Conservation (phyloP, 2,329 filamentous ascomycete species). For the Monascus ruber region DNA sequence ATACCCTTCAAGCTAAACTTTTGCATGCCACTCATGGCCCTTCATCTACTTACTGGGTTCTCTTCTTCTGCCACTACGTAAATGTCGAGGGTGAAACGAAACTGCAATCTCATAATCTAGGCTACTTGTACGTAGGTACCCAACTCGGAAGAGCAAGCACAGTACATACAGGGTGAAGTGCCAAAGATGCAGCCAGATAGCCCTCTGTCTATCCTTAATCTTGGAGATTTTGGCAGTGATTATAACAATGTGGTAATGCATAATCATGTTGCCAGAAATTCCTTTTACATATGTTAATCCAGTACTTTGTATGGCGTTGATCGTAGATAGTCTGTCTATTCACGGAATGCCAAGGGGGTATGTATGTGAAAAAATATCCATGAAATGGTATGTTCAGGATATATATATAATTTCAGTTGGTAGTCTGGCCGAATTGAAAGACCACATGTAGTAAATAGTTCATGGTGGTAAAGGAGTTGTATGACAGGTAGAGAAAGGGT, state of each 20-base stretch:
- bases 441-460: too few relatives aligned
- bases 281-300: not conserved
- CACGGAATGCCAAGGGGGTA: not conserved
- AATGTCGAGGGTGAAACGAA: conserved; percentile 31
- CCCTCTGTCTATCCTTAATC: conserved; percentile 14
- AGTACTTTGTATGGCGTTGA: too few relatives aligned
- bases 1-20: too few relatives aligned
- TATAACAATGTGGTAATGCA: conserved; percentile 8
- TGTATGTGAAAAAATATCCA: not conserved
- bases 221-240: conserved; percentile 15
- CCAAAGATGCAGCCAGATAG: conserved; percentile 25
- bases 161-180: conserved; percentile 7
- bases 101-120: conserved; percentile 15
- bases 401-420: too few relatives aligned
- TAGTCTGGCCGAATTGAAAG: too few relatives aligned
- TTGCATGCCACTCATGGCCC: not conserved
- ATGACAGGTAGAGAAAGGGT: not conserved
- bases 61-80: not conserved
- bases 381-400: not conserved
- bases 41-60: not conserved
- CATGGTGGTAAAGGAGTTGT: too few relatives aligned
- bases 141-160: conserved; percentile 6
- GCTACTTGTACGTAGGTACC: conserved; percentile 11
- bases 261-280: conserved; percentile 6
- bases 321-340: too few relatives aligned